These are phyloP conservation scores for Xylaria bambusicola DNA, from an alignment of 495 filamentous ascomycete genomes.

Conservation along the genomic window DNA sequence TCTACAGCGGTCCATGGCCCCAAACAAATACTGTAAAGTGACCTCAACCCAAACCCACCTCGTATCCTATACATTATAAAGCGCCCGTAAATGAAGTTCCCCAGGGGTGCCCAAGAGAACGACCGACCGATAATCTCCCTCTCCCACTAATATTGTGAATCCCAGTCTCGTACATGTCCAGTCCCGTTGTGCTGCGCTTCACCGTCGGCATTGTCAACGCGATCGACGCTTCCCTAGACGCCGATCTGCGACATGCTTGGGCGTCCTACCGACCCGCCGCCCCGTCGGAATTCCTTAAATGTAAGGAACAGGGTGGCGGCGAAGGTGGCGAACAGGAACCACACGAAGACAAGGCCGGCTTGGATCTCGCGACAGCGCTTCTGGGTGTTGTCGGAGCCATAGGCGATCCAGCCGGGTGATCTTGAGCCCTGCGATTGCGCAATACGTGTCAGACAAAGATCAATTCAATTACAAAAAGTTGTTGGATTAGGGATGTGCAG, in stretches of 20 bases:
- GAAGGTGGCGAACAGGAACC: slow-evolving; percentile 49
- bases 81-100: not conserved
- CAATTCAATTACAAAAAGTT: too few relatives aligned
- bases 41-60: not conserved
- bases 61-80: slow-evolving; percentile 12
- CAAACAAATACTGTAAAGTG: not conserved
- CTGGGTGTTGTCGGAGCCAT: slow-evolving; percentile 42
- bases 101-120: not conserved
- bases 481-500: too few relatives aligned
- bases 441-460: slow-evolving; percentile 13
- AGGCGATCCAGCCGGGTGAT: slow-evolving; percentile 46
- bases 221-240: slow-evolving; percentile 33
- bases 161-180: not conserved
- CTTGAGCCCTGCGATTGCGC: slow-evolving; percentile 20
- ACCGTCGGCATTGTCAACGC: not conserved
- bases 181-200: not conserved
- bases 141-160: slow-evolving; percentile 5
- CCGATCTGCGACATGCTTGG: slow-evolving; percentile 52
- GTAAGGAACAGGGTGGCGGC: slow-evolving; percentile 36
- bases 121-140: not conserved
- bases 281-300: slow-evolving; percentile 40
- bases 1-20: not conserved
- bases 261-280: slow-evolving; percentile 42
- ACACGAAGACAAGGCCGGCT: slow-evolving; percentile 51
- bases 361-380: slow-evolving; percentile 55